A percentile compares a stretch with the other conserved stretches of the same genome.
These are phyloP conservation scores for Neospermospora avenae DNA, from an alignment of 2,329 filamentous ascomycete genomes.

Conservation along the genomic window DNA sequence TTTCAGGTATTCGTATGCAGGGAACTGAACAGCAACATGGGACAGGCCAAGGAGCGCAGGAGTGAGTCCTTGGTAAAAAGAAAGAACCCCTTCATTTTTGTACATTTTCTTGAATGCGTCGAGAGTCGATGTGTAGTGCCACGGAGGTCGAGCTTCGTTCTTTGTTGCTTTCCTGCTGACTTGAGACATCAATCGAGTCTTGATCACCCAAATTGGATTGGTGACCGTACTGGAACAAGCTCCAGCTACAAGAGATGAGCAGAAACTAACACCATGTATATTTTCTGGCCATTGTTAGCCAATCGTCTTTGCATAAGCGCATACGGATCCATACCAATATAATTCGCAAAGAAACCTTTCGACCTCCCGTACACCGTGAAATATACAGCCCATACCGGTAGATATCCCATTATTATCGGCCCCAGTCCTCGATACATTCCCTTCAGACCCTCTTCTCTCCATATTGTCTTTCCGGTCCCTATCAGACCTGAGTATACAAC, in stretches of 20 bases:
- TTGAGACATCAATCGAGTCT: conserved; percentile 97
- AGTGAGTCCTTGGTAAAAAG: conserved; percentile 93
- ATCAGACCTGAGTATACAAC: conserved; percentile 78
- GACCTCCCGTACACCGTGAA: conserved; percentile 94
- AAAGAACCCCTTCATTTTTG: conserved; percentile 76
- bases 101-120: conserved; percentile 98
- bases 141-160: conserved; percentile 61
- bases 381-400: conserved; percentile 98
- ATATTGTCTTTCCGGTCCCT: conserved; percentile 82
- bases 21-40: conserved; percentile 96
- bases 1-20: conserved; percentile 91
- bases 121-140: conserved; percentile 86
- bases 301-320: not conserved
- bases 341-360: conserved; percentile 67
- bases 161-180: conserved; percentile 55
- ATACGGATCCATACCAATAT: conserved; percentile 50
- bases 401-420: conserved; percentile 90
- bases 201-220: conserved; percentile 99
- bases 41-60: conserved; percentile 88
- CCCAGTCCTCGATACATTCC: conserved; percentile 93
- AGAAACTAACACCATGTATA: conserved; percentile 75
- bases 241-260: conserved; percentile 86
- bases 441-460: conserved; percentile 80
- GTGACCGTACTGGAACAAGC: conserved; percentile 91
- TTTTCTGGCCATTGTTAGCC: conserved; percentile 55